These are phyloP conservation scores for Camellia lanceoleosa DNA, from an alignment of 148 eudicot species.

Conservation along the genomic window DNA sequence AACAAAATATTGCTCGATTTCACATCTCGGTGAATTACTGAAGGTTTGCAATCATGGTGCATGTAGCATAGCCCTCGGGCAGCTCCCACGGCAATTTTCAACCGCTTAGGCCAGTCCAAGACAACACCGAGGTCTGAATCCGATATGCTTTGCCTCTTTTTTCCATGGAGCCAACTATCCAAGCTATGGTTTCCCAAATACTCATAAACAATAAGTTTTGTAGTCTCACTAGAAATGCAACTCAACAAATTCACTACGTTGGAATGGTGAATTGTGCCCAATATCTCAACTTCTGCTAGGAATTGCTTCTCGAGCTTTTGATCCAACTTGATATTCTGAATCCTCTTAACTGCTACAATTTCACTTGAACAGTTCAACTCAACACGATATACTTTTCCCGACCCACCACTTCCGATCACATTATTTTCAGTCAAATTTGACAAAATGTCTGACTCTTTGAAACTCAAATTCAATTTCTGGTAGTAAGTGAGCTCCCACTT, in stretches of 20 bases:
- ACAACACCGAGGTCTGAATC: slow-evolving; percentile 18
- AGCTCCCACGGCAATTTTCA: slow-evolving; percentile 37
- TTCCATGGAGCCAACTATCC: slow-evolving; percentile 38
- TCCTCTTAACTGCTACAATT: slow-evolving; percentile 38
- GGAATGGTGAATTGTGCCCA: slow-evolving; percentile 30
- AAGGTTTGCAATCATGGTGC: slow-evolving; percentile 38
- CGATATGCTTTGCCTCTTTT: background rate
- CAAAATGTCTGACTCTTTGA: slow-evolving; percentile 29
- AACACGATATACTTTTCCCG: slow-evolving; percentile 33
- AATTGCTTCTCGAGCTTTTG: slow-evolving; percentile 33
- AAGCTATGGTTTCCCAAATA: slow-evolving; percentile 36
- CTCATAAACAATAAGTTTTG: slow-evolving; percentile 38
- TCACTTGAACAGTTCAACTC: slow-evolving; percentile 16
- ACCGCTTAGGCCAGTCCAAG: slow-evolving; percentile 38
- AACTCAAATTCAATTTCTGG: slow-evolving; percentile 22
- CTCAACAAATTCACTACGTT: slow-evolving; percentile 40
- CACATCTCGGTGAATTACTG: slow-evolving; percentile 36
- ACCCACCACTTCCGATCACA: slow-evolving; percentile 37
- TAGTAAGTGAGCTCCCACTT: slow-evolving; percentile 37
- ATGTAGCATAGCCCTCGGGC: slow-evolving; percentile 39
- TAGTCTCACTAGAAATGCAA: slow-evolving; percentile 28
- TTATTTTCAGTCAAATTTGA: slow-evolving; percentile 27
- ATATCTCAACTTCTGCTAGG: slow-evolving; percentile 31
- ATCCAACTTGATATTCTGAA: slow-evolving; percentile 23
- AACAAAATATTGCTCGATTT: slow-evolving; percentile 36